Evolutionary conservation across 352 stramenopile species (phyloP).

Genomic region (Phytophthora aleatoria): DNA sequence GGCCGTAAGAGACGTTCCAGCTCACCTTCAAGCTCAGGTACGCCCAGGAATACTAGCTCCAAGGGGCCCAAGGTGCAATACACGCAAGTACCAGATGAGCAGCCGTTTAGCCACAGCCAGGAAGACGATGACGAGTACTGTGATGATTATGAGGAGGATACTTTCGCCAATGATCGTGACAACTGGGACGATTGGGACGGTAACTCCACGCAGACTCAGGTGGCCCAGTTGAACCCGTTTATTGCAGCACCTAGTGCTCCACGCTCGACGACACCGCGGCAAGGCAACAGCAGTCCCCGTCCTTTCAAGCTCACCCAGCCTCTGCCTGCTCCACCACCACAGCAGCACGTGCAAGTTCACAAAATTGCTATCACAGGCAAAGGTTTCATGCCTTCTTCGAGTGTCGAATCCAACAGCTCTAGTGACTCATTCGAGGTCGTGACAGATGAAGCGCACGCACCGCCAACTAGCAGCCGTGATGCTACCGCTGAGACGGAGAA

Average conservation of each 20-base stretch:
- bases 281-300: constrained; percentile 9
- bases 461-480: constrained; percentile 23
- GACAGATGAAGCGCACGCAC: constrained; percentile 39
- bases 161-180: constrained; percentile 47
- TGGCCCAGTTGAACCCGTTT: constrained; percentile 52
- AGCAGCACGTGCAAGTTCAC: constrained; percentile 28
- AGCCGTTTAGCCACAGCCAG: constrained; percentile 44
- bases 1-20: constrained; percentile 49
- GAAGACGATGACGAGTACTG: constrained; percentile 54
- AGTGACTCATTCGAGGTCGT: constrained; percentile 77
- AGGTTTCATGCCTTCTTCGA: constrained; percentile 28
- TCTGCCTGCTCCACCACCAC: constrained; percentile 19
- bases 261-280: constrained; percentile 15
- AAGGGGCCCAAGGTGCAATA: constrained; percentile 60
- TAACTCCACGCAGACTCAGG: constrained; percentile 40
- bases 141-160: constrained; percentile 56
- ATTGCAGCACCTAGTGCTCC: constrained; percentile 19
- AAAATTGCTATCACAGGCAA: constrained; percentile 34
- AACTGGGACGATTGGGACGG: constrained; percentile 81
- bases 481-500: constrained; percentile 28
- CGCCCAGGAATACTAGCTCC: constrained; percentile 5
- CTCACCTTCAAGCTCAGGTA: constrained; percentile 16
- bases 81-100: constrained; percentile 61
- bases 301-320: constrained; percentile 36
- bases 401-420: constrained; percentile 65